These are phyloP conservation scores for Orobanche coerulescens DNA, from an alignment of 257 asterid species.

Conservation along the genomic window DNA sequence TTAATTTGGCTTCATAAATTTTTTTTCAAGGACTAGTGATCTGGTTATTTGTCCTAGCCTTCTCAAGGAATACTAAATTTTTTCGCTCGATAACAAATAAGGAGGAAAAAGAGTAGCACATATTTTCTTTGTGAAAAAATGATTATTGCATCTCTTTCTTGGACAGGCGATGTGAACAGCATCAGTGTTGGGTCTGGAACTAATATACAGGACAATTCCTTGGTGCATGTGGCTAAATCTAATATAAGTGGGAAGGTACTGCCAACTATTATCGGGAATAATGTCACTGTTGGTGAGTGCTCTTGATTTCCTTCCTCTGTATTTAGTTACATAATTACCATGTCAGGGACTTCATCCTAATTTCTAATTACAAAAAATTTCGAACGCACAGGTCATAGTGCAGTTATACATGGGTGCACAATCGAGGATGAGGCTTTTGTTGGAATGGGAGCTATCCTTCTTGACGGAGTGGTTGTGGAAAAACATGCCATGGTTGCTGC, in stretches of 20 bases:
- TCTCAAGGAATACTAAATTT: too few relatives aligned
- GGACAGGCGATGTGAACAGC: slow-evolving; percentile 66
- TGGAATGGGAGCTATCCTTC: slow-evolving; percentile 87
- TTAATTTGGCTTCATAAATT: too few relatives aligned
- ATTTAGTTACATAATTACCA: slow-evolving; percentile 3
- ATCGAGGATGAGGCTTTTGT: slow-evolving; percentile 83
- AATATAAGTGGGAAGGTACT: slow-evolving; percentile 60
- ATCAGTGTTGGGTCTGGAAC: slow-evolving; percentile 69
- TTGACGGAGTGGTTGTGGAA: slow-evolving; percentile 83
- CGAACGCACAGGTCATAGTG: slow-evolving; percentile 66
- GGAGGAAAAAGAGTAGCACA: too few relatives aligned
- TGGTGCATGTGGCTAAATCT: slow-evolving; percentile 79
- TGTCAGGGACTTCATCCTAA: slow-evolving; percentile 10
- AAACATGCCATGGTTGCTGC: slow-evolving; percentile 93
- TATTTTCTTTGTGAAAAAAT: slow-evolving; percentile 9
- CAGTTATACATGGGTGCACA: slow-evolving; percentile 78
- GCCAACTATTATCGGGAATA: slow-evolving; percentile 70
- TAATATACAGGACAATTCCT: slow-evolving; percentile 77
- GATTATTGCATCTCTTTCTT: slow-evolving; percentile 16
- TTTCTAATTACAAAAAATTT: background rate
- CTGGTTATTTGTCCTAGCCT: too few relatives aligned
- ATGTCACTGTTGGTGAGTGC: slow-evolving; percentile 65
- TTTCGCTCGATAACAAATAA: too few relatives aligned
- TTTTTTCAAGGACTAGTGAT: too few relatives aligned
- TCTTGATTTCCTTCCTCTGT: slow-evolving; percentile 6